Evolutionary conservation across 225 moss, liverwort and hornwort genomes (phyloP).

Genomic region (Straminergon stramineum): DNA sequence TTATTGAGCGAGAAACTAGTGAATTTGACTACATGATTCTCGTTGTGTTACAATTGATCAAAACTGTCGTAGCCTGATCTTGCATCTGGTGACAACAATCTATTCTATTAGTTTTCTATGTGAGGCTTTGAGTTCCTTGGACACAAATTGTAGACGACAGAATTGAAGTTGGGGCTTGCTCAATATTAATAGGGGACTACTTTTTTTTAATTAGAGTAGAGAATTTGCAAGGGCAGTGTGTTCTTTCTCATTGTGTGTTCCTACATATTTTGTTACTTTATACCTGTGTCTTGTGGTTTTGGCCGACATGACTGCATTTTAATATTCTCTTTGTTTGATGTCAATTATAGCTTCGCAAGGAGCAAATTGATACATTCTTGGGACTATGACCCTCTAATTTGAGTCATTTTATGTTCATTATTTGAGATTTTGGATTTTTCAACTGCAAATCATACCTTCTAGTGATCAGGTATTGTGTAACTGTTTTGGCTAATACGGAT

Average conservation of each 20-base stretch:
- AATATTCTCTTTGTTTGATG: neutral
- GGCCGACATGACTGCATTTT: neutral
- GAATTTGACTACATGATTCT: neutral
- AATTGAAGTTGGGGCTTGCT: neutral
- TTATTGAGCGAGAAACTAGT: neutral
- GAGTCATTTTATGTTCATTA: no score
- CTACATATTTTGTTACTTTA: neutral
- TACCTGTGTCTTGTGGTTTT: neutral
- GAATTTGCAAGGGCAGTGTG: neutral
- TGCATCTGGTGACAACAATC: neutral
- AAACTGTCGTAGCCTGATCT: neutral
- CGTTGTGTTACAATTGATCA: neutral
- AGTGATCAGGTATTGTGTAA: no score
- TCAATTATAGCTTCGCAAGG: constrained; percentile 67
- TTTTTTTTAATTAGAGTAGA: neutral
- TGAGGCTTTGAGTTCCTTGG: neutral
- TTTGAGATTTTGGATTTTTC: no score
- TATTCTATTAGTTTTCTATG: neutral
- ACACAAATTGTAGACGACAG: neutral
- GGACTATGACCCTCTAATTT: no score
- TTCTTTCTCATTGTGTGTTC: no score
- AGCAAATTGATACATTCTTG: no score
- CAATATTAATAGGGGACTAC: neutral
- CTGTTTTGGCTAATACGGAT: no score
- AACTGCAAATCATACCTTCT: no score